A percentile compares a stretch with the other conserved stretches of the same genome.
Evolutionary conservation across 805 yeast genomes (phyloP).

Genomic region (Clavispora fructus): DNA sequence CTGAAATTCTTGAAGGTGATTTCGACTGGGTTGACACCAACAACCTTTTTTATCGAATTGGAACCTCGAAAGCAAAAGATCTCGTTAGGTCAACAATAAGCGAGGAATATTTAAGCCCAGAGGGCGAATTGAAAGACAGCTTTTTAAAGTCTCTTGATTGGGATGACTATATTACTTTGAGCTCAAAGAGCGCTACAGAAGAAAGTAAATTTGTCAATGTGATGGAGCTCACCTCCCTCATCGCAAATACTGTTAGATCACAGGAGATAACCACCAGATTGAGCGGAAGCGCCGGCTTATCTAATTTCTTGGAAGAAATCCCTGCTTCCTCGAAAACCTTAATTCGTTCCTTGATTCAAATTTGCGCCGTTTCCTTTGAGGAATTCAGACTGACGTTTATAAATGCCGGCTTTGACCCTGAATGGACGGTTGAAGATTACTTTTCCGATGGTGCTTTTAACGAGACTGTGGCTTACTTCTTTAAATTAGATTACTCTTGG

Average conservation of each 20-base stretch:
- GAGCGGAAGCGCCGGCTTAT: conserved; percentile 26
- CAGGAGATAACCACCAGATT: conserved; percentile 55
- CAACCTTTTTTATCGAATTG: background rate
- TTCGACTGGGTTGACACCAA: conserved; percentile 16
- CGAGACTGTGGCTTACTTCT: conserved; percentile 35
- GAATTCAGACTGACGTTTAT: background rate
- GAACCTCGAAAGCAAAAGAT: conserved; percentile 1
- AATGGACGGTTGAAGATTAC: background rate
- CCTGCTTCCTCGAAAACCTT: conserved; percentile 27
- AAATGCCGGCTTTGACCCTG: background rate
- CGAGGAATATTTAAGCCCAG: conserved; percentile 16
- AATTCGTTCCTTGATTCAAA: conserved; percentile 40
- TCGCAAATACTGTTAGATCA: conserved; percentile 50
- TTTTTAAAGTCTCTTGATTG: background rate
- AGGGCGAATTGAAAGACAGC: background rate
- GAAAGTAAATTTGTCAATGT: background rate
- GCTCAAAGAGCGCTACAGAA: background rate
- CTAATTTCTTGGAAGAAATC: conserved; percentile 20
- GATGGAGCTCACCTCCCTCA: conserved; percentile 1
- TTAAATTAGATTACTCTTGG: conserved; percentile 44
- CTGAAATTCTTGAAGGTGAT: conserved; percentile 6
- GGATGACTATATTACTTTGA: background rate
- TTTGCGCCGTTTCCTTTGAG: background rate
- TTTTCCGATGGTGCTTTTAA: conserved; percentile 29
- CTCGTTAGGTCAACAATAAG: conserved; percentile 4